Percentiles rank a stretch among this genome's conserved stretches.
Conservation (phyloP, 345 rosid genomes). For the Lepidium sativum region DNA sequence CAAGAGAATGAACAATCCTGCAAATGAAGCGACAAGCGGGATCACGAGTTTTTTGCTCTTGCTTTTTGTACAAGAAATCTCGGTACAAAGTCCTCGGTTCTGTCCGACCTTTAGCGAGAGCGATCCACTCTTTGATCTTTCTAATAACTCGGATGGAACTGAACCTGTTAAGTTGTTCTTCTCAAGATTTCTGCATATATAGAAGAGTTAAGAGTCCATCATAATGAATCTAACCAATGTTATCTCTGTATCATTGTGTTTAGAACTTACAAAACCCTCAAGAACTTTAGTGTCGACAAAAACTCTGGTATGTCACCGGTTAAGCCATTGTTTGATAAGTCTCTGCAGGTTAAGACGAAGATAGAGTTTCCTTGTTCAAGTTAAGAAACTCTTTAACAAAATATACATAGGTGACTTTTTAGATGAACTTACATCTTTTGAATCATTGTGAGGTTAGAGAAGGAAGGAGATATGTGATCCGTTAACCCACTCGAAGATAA, state of each 20-base stretch:
- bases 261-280: constrained; percentile 48
- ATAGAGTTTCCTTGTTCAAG: not conserved
- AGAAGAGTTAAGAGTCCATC: not conserved
- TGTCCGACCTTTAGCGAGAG: constrained; percentile 23
- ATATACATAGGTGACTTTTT: not conserved
- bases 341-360: constrained; percentile 27
- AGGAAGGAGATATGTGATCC: constrained; percentile 19
- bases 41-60: constrained; percentile 8
- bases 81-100: not conserved
- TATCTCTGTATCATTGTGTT: not conserved
- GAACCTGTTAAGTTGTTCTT: constrained; percentile 36
- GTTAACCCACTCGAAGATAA: constrained; percentile 32
- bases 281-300: constrained; percentile 28
- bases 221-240: not conserved
- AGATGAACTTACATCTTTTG: constrained; percentile 33
- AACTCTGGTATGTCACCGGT: constrained; percentile 38
- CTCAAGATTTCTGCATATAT: constrained; percentile 29
- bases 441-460: constrained; percentile 31
- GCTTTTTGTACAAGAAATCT: constrained; percentile 8
- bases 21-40: constrained; percentile 16
- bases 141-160: constrained; percentile 29
- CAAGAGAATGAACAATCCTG: constrained; percentile 11
- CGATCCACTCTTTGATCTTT: constrained; percentile 19
- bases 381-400: not conserved
- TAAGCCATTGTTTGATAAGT: constrained; percentile 45